Base-by-base conservation (phyloP, 1,284 basidiomycete genomes). In the Chiua sp. region DNA sequence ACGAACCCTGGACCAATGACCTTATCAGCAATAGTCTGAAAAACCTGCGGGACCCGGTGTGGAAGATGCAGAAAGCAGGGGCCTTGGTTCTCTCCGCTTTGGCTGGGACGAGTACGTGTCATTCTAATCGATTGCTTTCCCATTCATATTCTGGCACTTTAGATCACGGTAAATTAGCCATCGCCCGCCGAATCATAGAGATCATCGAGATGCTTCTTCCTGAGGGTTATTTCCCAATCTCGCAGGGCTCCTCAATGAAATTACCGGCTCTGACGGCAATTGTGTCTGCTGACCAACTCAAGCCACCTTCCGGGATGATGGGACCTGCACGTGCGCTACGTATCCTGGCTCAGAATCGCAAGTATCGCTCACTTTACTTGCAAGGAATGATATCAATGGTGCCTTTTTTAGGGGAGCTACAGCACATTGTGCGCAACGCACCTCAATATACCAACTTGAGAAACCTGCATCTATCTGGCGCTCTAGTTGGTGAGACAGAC, bases 371-470 rank as follows among this genome's bases (percentile, higher is more conserved):
- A 39, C 10, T 10, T 16, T 7, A 18, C 37, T 39, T 10, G 13
- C 33, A 12, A 32, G 10, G 30, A 32, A 10, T 32, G 10, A 32
- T 3, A 32, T 32, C 18, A 39, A 18, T 4, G 2, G 3, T 6
- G 37, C 13, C 16, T 39, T 39, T 18, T 18, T 35, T 47, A 72
- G 68, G 61, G 46, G 47, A 3, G 7, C 53, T 72, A 8, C 63
- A 65, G 28, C 51, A 0, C 7, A 15, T 47, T 15, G 2, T 55
- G 56, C 4, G n/a, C 44, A 10, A 61, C 50, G 0, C 18, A 39
- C 10, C 47, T 32, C 6, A 71, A 59, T 72, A 60, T 6, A 35
- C 47, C 11, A 55, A 39, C 6, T 54, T 73, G 47, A 69, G 68
- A 35, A 22, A 69, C 51, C 51, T 72, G 18, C 58, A 53, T 37